Conservation (phyloP, 805 yeast genomes). For the Ogataea ramenticola region DNA sequence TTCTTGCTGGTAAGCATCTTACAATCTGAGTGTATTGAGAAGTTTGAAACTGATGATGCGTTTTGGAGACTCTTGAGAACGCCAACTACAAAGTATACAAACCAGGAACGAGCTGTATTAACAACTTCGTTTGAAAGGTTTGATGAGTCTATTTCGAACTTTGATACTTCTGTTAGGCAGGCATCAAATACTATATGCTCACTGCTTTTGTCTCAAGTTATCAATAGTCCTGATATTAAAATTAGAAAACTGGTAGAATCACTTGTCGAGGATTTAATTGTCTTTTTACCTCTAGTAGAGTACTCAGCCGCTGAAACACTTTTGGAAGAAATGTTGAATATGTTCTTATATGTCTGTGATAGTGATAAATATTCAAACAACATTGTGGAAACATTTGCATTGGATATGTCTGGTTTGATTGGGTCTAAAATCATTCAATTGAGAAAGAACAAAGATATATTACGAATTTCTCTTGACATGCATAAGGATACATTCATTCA, state of each 20-base stretch:
- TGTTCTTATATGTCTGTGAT: conserved; percentile 32
- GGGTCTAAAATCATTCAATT: conserved; percentile 43
- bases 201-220: conserved; percentile 21
- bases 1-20: conserved; percentile 36
- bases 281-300: conserved; percentile 44
- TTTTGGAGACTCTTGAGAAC: background rate
- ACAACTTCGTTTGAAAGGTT: background rate
- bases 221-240: conserved; percentile 24
- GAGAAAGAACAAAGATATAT: conserved; percentile 8
- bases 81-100: background rate
- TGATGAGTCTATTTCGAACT: background rate
- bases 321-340: conserved; percentile 36
- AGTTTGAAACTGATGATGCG: background rate
- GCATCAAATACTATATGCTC: conserved; percentile 8
- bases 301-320: conserved; percentile 56
- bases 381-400: conserved; percentile 38
- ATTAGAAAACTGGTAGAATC: conserved; percentile 38
- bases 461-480: conserved; percentile 5
- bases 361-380: conserved; percentile 33
- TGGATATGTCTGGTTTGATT: conserved; percentile 57
- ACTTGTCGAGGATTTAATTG: conserved; percentile 49
- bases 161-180: background rate
- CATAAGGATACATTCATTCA: conserved; percentile 4
- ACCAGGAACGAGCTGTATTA: background rate
- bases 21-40: conserved; percentile 11